Conservation (phyloP, 2,329 filamentous ascomycete genomes). For the Fusarium duplospermum region DNA sequence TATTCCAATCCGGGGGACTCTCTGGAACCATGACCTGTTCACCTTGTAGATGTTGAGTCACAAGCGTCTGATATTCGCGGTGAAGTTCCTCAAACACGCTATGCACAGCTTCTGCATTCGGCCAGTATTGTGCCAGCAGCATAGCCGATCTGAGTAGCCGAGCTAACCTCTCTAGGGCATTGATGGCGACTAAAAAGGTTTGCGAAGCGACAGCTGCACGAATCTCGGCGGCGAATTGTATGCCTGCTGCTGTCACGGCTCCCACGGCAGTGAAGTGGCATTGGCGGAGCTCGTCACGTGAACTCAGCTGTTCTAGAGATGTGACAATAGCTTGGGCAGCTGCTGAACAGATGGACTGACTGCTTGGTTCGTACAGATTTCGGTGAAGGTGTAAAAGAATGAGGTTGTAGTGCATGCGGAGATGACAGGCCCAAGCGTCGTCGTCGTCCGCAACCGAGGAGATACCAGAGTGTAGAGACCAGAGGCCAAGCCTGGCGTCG, state of each 20-base stretch:
- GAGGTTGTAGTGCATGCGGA: constrained; percentile 43
- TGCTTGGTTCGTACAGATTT: constrained; percentile 30
- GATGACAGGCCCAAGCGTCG: constrained; percentile 36
- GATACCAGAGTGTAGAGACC: constrained; percentile 40
- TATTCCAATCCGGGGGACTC: constrained; percentile 41
- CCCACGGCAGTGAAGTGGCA: constrained; percentile 43
- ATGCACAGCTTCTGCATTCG: constrained; percentile 41
- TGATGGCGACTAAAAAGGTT: constrained; percentile 37
- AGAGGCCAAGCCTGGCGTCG: constrained; percentile 37
- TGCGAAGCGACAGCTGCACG: constrained; percentile 31
- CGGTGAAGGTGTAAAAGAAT: constrained; percentile 39
- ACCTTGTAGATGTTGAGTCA: constrained; percentile 38
- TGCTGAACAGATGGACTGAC: constrained; percentile 40
- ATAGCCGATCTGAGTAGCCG: constrained; percentile 29
- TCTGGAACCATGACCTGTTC: constrained; percentile 41
- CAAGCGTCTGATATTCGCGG: constrained; percentile 38
- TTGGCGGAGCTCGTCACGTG: constrained; percentile 35
- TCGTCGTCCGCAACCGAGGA: constrained; percentile 39
- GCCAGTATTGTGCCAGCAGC: constrained; percentile 36
- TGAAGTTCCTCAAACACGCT: constrained; percentile 43
- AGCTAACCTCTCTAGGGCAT: constrained; percentile 34
- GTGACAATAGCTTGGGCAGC: constrained; percentile 41
- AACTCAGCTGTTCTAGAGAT: constrained; percentile 34
- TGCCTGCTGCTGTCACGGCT: constrained; percentile 38
- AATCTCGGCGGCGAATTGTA: constrained; percentile 41